Base-by-base conservation (phyloP, 352 stramenopile species). In the Peronospora destructor region DNA sequence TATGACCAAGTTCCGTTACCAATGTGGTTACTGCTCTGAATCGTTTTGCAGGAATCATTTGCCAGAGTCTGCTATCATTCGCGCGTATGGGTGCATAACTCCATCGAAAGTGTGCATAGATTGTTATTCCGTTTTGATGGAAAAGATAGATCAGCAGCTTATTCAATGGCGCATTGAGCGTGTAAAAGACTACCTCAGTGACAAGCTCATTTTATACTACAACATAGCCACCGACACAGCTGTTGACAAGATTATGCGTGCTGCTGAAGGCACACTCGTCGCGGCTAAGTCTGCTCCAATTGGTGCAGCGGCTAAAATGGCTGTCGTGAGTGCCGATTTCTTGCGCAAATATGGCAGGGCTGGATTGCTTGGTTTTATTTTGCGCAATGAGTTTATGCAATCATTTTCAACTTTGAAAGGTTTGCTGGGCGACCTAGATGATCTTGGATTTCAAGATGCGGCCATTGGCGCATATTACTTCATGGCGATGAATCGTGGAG, bases 341-440 rank as follows among this genome's bases (percentile, higher is more conserved):
- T 64, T 94, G 40, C 74, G 78, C 11, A 94, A 91, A 48, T 91
- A 94, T 26, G 83, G 83, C 6, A 69, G 76, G 14, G 78, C 80
- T 11, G 83, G 83, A 2, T 60, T 94, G 16, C 52, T 91, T 33
- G 83, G 83, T 0, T 90, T 94, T 49, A 87, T 94, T 16, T 51
- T 94, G 6, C 78, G 81, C 6, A 91, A 94, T 50, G 80, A 94
- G 39, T 91, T 94, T 30, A 90, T 94, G 78, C 80, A 94, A 39
- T 91, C 83, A 0, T 91, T 91, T 48, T 61, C 78, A n/a, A 94
- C 81, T 2, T 45, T 94, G 29, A 91, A 90, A 49, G 76, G 73
- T 0, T 40, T 94, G 36, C 77, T 91, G 16, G 83, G 80, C 0
- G 78, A 94, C 49, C 54, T 94, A 4, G 80, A 87, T 36, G 77